Conservation (phyloP, 2,329 filamentous ascomycete genomes). For the Aureobasidium sp. region DNA sequence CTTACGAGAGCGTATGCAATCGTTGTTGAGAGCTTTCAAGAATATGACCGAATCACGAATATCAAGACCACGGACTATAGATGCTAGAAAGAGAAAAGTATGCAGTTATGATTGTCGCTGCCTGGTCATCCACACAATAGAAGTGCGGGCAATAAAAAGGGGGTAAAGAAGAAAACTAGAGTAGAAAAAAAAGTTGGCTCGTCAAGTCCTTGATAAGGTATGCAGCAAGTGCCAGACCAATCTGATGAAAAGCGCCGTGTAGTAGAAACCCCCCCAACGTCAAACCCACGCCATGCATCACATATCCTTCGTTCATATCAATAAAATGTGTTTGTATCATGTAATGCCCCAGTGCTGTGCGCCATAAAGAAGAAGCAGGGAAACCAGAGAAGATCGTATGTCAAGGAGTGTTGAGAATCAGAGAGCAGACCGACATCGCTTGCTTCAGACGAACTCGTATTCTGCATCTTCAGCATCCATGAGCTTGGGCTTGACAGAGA, state of each 20-base stretch:
- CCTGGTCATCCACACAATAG: neutral
- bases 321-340: neutral
- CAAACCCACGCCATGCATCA: neutral
- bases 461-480: conserved; percentile 26
- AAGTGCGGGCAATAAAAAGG: neutral
- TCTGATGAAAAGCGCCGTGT: conserved; percentile 14
- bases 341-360: neutral
- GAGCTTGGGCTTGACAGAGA: conserved; percentile 27
- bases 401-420: neutral
- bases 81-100: neutral
- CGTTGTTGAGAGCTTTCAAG: too few species aligned
- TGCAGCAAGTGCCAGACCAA: neutral
- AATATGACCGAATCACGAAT: too few species aligned
- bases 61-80: too few species aligned
- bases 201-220: conserved; percentile 15
- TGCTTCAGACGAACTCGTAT: conserved; percentile 29
- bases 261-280: neutral
- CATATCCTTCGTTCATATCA: neutral
- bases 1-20: too few species aligned
- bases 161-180: neutral
- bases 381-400: neutral
- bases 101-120: neutral
- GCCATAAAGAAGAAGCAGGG: neutral
- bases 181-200: neutral
- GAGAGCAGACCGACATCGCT: neutral